Conservation (phyloP, 2,329 filamentous ascomycete species). For the Pyrenochaeta sp. region DNA sequence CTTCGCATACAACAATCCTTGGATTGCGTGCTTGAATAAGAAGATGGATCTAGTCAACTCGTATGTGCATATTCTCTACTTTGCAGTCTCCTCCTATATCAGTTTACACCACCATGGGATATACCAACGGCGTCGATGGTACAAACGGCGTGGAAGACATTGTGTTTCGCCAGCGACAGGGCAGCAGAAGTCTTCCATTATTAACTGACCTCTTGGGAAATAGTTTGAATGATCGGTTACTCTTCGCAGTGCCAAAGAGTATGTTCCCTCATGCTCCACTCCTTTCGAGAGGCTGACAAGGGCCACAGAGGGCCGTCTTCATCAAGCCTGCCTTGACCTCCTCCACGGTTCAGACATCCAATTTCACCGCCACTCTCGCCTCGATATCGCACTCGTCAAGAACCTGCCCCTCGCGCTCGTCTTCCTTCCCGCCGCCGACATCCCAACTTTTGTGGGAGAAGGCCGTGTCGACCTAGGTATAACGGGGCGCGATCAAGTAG, state of each 20-base stretch:
- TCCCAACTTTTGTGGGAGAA: constrained; percentile 96
- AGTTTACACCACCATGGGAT: constrained; percentile 29
- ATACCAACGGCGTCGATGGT: constrained; percentile 26
- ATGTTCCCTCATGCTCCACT: constrained; percentile 53
- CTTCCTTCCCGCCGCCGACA: constrained; percentile 96
- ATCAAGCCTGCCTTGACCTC: constrained; percentile 86
- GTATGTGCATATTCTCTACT: constrained; percentile 37
- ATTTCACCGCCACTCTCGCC: constrained; percentile 91
- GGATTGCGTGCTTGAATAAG: constrained; percentile 37
- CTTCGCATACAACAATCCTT: constrained; percentile 27
- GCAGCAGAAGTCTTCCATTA: constrained; percentile 47
- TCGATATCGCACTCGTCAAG: constrained; percentile 97
- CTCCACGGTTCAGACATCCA: constrained; percentile 95
- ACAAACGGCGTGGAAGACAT: constrained; percentile 30
- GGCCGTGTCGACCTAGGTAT: constrained; percentile 94
- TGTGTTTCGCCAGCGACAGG: constrained; percentile 35
- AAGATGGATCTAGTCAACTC: constrained; percentile 54
- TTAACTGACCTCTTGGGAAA: constrained; percentile 51
- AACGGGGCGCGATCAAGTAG: constrained; percentile 90
- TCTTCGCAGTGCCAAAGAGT: constrained; percentile 99
- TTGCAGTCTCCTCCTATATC: constrained; percentile 10
- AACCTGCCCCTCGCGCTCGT: constrained; percentile 95
- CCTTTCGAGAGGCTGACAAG: constrained; percentile 11
- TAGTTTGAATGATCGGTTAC: constrained; percentile 88
- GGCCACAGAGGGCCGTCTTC: constrained; percentile 83